A percentile compares a stretch with the other conserved stretches of the same genome.
phyloP scores from a whole-genome alignment of 805 yeast genomes.

The Ogataea populi-albae region DNA sequence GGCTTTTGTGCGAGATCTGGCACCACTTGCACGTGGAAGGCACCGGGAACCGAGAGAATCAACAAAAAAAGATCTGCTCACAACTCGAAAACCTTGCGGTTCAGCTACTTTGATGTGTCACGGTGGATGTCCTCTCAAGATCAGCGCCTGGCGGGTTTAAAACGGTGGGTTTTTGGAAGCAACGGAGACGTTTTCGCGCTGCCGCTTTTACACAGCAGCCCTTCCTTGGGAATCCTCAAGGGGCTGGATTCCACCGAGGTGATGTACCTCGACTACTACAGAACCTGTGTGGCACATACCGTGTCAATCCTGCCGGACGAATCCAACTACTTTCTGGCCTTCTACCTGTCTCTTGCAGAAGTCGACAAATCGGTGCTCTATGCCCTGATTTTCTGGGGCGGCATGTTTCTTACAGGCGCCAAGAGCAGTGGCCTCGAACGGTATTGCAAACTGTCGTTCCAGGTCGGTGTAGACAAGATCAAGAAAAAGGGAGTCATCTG shows the following conservation, averaged over 20 bases:
- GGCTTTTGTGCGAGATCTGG: conserved; percentile 35
- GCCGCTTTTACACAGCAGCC: not conserved
- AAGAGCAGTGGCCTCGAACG: conserved; percentile 5
- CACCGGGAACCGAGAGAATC: conserved; percentile 10
- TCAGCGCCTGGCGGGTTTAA: too few species aligned
- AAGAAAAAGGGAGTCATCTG: conserved; percentile 3
- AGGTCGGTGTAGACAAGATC: conserved; percentile 9
- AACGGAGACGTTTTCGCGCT: not conserved
- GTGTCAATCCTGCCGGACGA: conserved; percentile 48
- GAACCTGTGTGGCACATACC: conserved; percentile 42
- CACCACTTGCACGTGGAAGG: conserved; percentile 27
- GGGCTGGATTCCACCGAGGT: conserved; percentile 12
- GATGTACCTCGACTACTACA: conserved; percentile 44
- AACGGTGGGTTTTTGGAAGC: too few species aligned
- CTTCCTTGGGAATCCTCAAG: conserved; percentile 14
- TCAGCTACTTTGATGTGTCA: not conserved
- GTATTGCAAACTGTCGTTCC: conserved; percentile 6
- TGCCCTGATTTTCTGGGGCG: conserved; percentile 55
- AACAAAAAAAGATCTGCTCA: conserved; percentile 2
- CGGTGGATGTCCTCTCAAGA: too few species aligned
- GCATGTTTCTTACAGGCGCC: conserved; percentile 21
- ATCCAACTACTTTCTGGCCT: conserved; percentile 47
- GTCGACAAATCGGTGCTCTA: conserved; percentile 44
- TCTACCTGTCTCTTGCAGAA: conserved; percentile 54
- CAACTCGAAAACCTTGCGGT: not conserved